phyloP scores from a whole-genome alignment of 2,329 filamentous ascomycete species.

The Calonectria honghensis region DNA sequence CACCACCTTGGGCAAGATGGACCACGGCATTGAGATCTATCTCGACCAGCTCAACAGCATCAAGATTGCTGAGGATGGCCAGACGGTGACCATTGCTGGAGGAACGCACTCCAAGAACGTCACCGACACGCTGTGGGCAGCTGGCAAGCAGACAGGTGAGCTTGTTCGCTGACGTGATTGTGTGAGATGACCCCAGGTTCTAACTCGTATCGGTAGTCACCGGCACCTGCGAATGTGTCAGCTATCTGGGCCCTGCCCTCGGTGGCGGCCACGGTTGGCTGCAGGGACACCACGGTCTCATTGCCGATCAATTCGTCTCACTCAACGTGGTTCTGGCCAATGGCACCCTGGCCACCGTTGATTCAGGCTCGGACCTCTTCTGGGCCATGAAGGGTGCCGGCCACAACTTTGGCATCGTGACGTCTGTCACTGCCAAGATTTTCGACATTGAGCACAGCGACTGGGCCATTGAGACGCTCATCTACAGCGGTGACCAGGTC shows the following conservation, averaged over 20 bases:
- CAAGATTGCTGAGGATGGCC: conserved; percentile 63
- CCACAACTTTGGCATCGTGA: conserved; percentile 60
- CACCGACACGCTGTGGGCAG: conserved; percentile 68
- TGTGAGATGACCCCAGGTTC: not conserved
- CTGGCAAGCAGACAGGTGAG: conserved; percentile 69
- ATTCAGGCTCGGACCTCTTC: conserved; percentile 57
- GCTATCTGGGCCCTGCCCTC: conserved; percentile 56
- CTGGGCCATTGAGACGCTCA: conserved; percentile 60
- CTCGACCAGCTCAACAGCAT: conserved; percentile 66
- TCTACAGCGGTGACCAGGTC: conserved; percentile 69
- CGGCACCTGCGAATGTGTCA: conserved; percentile 54
- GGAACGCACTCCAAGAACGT: conserved; percentile 68
- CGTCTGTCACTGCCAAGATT: conserved; percentile 57
- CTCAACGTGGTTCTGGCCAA: conserved; percentile 58
- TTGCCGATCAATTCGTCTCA: conserved; percentile 59
- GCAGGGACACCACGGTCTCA: conserved; percentile 56
- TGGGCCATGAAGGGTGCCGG: conserved; percentile 61
- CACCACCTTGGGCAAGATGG: conserved; percentile 68
- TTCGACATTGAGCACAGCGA: conserved; percentile 52
- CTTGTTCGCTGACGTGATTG: not conserved
- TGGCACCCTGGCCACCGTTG: conserved; percentile 51
- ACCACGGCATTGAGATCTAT: conserved; percentile 70
- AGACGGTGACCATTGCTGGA: conserved; percentile 69
- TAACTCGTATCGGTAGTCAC: conserved; percentile 41
- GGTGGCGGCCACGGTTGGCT: conserved; percentile 58